Conservation (phyloP, 2,329 filamentous ascomycete species). For the Beauveria sp. region DNA sequence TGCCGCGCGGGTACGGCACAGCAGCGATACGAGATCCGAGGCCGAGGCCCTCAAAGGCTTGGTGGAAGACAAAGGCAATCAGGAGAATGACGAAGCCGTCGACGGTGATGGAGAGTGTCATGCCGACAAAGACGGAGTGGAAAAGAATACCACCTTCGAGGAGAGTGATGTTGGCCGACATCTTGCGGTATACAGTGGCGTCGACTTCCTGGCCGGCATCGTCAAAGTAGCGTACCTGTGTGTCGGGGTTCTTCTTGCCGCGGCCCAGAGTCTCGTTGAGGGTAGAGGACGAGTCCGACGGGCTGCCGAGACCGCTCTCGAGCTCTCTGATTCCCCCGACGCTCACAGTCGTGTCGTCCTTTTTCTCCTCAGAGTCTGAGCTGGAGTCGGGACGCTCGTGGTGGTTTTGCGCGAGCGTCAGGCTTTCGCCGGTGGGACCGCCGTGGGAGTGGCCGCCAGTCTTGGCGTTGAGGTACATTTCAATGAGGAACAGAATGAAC, state of each 20-base stretch:
- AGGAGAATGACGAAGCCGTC: slow-evolving; percentile 61
- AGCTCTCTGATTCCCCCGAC: slow-evolving; percentile 31
- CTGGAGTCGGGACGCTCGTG: neutral
- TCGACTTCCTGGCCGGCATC: slow-evolving; percentile 38
- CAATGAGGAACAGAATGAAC: slow-evolving; percentile 54
- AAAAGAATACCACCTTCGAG: slow-evolving; percentile 74
- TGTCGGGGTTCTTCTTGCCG: neutral
- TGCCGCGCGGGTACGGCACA: slow-evolving; percentile 50
- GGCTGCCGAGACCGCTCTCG: slow-evolving; percentile 11
- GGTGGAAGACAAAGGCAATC: slow-evolving; percentile 64
- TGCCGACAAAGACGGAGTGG: slow-evolving; percentile 69
- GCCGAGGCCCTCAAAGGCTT: slow-evolving; percentile 62
- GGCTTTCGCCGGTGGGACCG: slow-evolving; percentile 38
- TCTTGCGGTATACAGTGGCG: slow-evolving; percentile 46
- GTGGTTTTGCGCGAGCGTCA: slow-evolving; percentile 1
- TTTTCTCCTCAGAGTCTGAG: neutral
- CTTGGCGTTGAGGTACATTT: slow-evolving; percentile 54
- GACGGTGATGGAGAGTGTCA: slow-evolving; percentile 62
- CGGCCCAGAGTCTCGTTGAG: slow-evolving; percentile 11
- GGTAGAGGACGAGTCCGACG: neutral
- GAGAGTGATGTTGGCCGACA: slow-evolving; percentile 65
- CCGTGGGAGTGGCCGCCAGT: slow-evolving; percentile 52
- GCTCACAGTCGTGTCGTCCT: slow-evolving; percentile 19
- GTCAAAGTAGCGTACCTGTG: slow-evolving; percentile 20
- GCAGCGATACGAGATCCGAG: slow-evolving; percentile 64